phyloP scores from a whole-genome alignment of 192 early-diverging fungal species.

The Podila epigama region DNA sequence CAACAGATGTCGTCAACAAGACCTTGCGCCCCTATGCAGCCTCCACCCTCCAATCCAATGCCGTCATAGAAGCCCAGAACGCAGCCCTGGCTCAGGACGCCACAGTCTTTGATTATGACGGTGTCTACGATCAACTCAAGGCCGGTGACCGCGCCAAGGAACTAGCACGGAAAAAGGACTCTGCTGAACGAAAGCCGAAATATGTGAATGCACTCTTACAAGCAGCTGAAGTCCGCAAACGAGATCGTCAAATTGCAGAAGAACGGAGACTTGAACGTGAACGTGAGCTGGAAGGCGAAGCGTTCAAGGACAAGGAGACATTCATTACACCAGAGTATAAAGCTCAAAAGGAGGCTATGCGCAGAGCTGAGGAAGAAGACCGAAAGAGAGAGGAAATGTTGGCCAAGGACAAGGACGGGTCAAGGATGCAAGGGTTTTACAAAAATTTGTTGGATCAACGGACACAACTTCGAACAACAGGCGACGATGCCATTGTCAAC shows the following conservation, averaged over 20 bases:
- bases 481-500: constrained; percentile 15
- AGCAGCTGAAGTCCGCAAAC: constrained; percentile 72
- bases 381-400: constrained; percentile 64
- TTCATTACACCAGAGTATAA: constrained; percentile 81
- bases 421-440: constrained; percentile 68
- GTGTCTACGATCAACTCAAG: constrained; percentile 77
- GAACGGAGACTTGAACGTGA: constrained; percentile 75
- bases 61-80: constrained; percentile 55
- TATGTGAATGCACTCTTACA: constrained; percentile 70
- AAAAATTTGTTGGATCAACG: constrained; percentile 63
- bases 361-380: constrained; percentile 67
- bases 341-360: constrained; percentile 41
- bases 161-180: constrained; percentile 55
- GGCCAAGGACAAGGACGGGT: constrained; percentile 62
- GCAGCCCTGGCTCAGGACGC: constrained; percentile 75
- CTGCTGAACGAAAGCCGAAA: constrained; percentile 58
- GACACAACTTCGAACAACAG: constrained; percentile 42
- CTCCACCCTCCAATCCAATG: constrained; percentile 24
- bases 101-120: constrained; percentile 81
- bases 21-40: constrained; percentile 36
- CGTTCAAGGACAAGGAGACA: constrained; percentile 79
- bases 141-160: constrained; percentile 58
- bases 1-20: constrained; percentile 33
- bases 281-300: constrained; percentile 73
- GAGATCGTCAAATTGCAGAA: constrained; percentile 71